Evolutionary conservation across 106 monocot genomes (phyloP).

Genomic region (Xerophyta viscosa): DNA sequence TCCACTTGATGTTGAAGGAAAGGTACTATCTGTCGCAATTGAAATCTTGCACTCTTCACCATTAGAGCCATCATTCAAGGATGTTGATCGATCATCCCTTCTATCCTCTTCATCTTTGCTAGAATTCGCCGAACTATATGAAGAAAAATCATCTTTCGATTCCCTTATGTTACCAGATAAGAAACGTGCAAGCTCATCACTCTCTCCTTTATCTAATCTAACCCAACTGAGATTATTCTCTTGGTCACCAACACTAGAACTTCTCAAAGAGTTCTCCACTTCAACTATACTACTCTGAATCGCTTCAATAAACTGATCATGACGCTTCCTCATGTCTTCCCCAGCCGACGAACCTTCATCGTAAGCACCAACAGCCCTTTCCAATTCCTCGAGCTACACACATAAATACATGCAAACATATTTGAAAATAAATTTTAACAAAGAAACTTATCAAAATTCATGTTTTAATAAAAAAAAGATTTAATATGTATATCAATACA

Average conservation of each 20-base stretch:
- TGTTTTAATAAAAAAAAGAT: neutral
- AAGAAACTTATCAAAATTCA: neutral
- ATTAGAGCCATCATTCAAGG: constrained; percentile 24
- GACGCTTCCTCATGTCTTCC: constrained; percentile 1
- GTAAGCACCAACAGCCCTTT: neutral
- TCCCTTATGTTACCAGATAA: neutral
- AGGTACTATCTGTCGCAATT: constrained; percentile 20
- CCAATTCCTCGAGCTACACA: constrained; percentile 8
- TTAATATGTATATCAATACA: neutral
- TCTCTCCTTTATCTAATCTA: constrained; percentile 1
- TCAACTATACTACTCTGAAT: neutral
- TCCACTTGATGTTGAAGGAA: constrained; percentile 17
- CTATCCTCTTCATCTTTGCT: constrained; percentile 7
- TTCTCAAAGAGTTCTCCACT: constrained; percentile 5
- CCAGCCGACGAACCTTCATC: constrained; percentile 1
- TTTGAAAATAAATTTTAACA: no score
- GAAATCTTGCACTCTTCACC: constrained; percentile 30
- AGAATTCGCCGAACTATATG: constrained; percentile 14
- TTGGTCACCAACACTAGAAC: neutral
- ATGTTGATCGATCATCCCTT: constrained; percentile 19
- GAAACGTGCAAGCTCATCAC: constrained; percentile 9
- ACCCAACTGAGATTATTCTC: neutral
- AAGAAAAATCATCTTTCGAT: neutral
- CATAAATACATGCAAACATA: no score
- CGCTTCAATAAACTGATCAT: constrained; percentile 5